phyloP scores from a whole-genome alignment of 495 filamentous ascomycete genomes.

The Neohortaea acidophila region DNA sequence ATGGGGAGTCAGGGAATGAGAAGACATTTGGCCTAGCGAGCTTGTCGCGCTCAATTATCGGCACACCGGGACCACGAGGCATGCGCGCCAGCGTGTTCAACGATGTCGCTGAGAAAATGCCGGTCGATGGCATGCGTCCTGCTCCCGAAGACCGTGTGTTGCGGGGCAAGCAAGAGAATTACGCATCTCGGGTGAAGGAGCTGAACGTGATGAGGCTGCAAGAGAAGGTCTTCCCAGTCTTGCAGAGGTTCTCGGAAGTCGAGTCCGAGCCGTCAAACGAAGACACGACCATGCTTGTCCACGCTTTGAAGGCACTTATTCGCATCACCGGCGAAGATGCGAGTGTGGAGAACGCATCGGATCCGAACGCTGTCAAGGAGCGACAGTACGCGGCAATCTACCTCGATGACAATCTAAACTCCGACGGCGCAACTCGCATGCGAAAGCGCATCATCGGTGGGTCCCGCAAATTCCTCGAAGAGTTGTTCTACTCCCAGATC shows the following conservation, averaged over 20 bases:
- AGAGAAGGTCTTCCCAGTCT: conserved; percentile 47
- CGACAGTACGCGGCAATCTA: conserved; percentile 64
- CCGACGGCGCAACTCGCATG: conserved; percentile 41
- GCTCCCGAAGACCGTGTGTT: conserved; percentile 54
- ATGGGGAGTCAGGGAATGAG: conserved; percentile 24
- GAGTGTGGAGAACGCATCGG: conserved; percentile 35
- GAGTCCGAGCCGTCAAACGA: conserved; percentile 53
- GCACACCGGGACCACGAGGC: conserved; percentile 43
- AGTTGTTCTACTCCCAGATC: conserved; percentile 54
- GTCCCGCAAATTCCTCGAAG: conserved; percentile 61
- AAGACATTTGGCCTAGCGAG: conserved; percentile 50
- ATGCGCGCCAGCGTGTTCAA: conserved; percentile 30
- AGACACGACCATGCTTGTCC: conserved; percentile 47
- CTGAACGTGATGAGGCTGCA: conserved; percentile 60
- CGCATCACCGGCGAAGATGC: conserved; percentile 54
- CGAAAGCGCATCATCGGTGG: conserved; percentile 64
- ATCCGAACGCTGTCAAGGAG: conserved; percentile 45
- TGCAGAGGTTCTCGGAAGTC: conserved; percentile 55
- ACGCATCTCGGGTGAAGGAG: conserved; percentile 57
- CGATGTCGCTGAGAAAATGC: conserved; percentile 17
- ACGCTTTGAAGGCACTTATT: conserved; percentile 64
- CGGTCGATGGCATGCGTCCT: conserved; percentile 20
- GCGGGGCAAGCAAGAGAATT: conserved; percentile 64
- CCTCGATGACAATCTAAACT: conserved; percentile 52
- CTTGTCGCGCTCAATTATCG: conserved; percentile 69